A percentile compares a stretch with the other conserved stretches of the same genome.
Conservation (phyloP, 805 yeast species). For the Debaryomyces hansenii region DNA sequence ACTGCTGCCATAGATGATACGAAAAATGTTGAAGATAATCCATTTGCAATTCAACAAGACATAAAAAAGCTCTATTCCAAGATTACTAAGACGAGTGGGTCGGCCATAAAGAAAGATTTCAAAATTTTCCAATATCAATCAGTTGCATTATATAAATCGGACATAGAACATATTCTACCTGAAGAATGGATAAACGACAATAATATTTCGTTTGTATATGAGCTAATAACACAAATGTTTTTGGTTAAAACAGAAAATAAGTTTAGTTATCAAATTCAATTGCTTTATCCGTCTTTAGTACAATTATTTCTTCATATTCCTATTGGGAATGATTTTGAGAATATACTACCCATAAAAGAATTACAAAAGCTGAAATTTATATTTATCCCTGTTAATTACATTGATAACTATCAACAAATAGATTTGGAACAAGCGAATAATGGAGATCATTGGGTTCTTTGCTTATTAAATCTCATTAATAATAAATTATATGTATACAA, state of each 20-base stretch:
- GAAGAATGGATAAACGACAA: conserved; percentile 78
- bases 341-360: conserved; percentile 32
- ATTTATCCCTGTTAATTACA: conserved; percentile 69
- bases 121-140: conserved; percentile 53
- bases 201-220: conserved; percentile 62
- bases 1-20: not conserved
- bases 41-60: conserved; percentile 13
- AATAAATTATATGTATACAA: conserved; percentile 57
- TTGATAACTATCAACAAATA: conserved; percentile 42
- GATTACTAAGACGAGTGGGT: conserved; percentile 9
- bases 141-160: conserved; percentile 58
- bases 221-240: conserved; percentile 34
- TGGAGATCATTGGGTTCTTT: conserved; percentile 78
- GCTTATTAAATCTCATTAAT: conserved; percentile 51
- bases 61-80: conserved; percentile 19
- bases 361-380: conserved; percentile 42
- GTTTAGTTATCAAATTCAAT: conserved; percentile 24
- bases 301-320: conserved; percentile 58
- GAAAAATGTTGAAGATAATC: conserved; percentile 7
- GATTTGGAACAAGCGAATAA: conserved; percentile 54
- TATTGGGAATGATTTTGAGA: conserved; percentile 7
- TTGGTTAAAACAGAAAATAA: conserved; percentile 11
- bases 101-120: conserved; percentile 14
- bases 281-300: conserved; percentile 60
- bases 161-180: conserved; percentile 54